Evolutionary conservation across 139 green algal genomes (phyloP).

Genomic region (Chlorella sp.): DNA sequence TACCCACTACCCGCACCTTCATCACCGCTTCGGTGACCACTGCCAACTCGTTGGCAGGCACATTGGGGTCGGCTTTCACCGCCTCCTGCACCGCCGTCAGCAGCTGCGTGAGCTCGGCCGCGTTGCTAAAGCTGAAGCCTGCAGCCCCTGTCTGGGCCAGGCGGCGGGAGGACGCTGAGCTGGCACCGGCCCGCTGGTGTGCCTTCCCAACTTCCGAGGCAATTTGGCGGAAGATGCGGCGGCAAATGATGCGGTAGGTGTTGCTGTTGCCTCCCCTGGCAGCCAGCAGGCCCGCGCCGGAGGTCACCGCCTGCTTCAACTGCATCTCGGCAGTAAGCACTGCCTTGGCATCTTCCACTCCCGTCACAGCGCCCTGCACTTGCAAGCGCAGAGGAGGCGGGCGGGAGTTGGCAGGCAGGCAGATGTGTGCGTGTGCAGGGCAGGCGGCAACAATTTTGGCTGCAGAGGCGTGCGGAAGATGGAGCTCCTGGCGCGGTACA

Average conservation of each 20-base stretch:
- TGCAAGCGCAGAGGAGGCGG: neutral
- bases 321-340: neutral
- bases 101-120: neutral
- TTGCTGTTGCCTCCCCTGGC: neutral
- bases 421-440: neutral
- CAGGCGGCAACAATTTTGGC: neutral
- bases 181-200: neutral
- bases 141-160: neutral
- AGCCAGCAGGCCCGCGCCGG: slow-evolving; percentile 11
- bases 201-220: neutral
- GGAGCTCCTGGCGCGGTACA: neutral
- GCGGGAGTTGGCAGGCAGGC: neutral
- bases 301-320: slow-evolving; percentile 19
- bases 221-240: neutral
- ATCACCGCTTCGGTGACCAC: neutral
- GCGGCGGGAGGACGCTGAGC: neutral
- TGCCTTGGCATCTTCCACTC: neutral
- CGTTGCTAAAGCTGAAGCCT: neutral
- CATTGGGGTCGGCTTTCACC: neutral
- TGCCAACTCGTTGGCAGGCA: neutral
- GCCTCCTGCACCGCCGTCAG: neutral
- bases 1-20: neutral
- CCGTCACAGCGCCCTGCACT: neutral
- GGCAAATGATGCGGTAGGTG: neutral
- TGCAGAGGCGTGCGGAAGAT: neutral